Evolutionary conservation across 495 filamentous ascomycete species (phyloP).

Genomic region (Penicillium silybi): DNA sequence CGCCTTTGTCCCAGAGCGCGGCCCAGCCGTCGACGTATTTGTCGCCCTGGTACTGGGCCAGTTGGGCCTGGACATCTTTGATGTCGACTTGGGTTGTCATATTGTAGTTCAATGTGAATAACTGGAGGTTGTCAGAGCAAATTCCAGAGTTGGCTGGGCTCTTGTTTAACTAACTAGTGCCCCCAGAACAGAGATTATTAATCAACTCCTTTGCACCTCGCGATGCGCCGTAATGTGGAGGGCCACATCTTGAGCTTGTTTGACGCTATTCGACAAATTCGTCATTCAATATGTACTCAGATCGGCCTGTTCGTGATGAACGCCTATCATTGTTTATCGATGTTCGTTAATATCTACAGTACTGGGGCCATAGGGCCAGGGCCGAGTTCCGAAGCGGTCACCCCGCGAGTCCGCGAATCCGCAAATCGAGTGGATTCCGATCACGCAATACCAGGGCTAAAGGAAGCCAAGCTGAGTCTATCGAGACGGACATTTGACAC

Average conservation of each 20-base stretch:
- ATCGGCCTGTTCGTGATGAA: no score
- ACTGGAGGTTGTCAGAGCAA: background rate
- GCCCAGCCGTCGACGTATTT: conserved; percentile 52
- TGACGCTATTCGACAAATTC: background rate
- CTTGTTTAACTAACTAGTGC: no score
- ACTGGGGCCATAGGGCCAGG: background rate
- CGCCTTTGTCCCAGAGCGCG: conserved; percentile 56
- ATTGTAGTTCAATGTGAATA: no score
- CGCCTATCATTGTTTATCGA: background rate
- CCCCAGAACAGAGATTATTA: conserved; percentile 12
- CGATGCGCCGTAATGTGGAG: no score
- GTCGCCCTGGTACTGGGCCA: conserved; percentile 29
- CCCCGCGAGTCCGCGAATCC: background rate
- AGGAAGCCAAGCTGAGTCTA: conserved; percentile 14
- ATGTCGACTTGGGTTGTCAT: conserved; percentile 13
- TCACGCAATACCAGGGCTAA: background rate
- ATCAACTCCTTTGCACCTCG: conserved; percentile 17
- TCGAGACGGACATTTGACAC: background rate
- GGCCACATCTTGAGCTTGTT: background rate
- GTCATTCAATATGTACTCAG: background rate
- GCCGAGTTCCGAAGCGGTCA: background rate
- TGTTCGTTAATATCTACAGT: background rate
- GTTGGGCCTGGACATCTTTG: conserved; percentile 23
- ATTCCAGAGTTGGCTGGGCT: background rate
- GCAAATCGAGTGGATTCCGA: background rate